These are phyloP conservation scores for Apiospora pterosperma DNA, from an alignment of 2,329 filamentous ascomycete species.

Conservation along the genomic window DNA sequence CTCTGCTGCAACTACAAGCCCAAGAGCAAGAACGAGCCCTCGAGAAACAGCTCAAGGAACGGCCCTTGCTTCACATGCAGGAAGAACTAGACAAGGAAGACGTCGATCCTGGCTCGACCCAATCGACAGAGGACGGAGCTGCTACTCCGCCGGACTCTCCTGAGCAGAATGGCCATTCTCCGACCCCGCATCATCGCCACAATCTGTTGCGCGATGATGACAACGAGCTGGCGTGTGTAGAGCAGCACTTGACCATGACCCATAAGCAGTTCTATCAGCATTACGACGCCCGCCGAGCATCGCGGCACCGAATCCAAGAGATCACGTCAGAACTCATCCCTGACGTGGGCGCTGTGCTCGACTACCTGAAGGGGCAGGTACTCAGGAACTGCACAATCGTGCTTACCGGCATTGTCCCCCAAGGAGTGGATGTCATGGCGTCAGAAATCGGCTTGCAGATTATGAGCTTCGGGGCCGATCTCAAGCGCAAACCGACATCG, in stretches of 20 bases:
- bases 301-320: conserved; percentile 40
- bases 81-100: conserved; percentile 86
- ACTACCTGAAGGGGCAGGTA: conserved; percentile 72
- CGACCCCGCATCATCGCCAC: conserved; percentile 49
- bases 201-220: conserved; percentile 87
- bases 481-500: conserved; percentile 53
- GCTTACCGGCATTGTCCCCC: conserved; percentile 84
- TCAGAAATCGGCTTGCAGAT: conserved; percentile 89
- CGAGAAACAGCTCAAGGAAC: conserved; percentile 83
- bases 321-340: conserved; percentile 57
- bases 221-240: conserved; percentile 72
- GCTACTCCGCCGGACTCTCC: neutral
- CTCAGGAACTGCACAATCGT: conserved; percentile 76
- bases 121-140: neutral
- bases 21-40: conserved; percentile 85
- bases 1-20: conserved; percentile 67
- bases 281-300: conserved; percentile 62
- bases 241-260: conserved; percentile 70
- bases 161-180: conserved; percentile 20
- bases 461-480: conserved; percentile 74
- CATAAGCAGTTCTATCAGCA: conserved; percentile 80
- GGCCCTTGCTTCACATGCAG: conserved; percentile 88
- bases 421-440: conserved; percentile 72
- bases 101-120: conserved; percentile 46
- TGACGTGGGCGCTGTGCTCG: conserved; percentile 83